A percentile compares a stretch with the other conserved stretches of the same genome.
These are phyloP conservation scores for Trichophyton equinum DNA, from an alignment of 2,329 filamentous ascomycete species.

Conservation along the genomic window DNA sequence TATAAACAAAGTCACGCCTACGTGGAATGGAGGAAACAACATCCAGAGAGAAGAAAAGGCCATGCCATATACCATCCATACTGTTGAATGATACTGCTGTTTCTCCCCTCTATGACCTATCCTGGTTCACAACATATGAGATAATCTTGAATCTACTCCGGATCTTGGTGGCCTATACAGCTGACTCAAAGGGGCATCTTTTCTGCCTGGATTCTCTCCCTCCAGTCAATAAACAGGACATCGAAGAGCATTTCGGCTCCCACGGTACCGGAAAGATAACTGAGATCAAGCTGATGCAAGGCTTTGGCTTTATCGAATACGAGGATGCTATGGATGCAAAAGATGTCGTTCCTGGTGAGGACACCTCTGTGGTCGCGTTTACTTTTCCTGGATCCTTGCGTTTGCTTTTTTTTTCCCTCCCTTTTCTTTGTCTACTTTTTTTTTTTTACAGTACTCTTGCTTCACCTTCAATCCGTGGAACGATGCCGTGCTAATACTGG, in stretches of 20 bases:
- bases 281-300: constrained; percentile 99
- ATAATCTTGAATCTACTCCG: constrained; percentile 9
- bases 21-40: neutral
- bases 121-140: neutral
- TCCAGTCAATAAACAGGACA: constrained; percentile 88
- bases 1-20: neutral
- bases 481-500: constrained; percentile 7
- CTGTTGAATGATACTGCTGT: neutral
- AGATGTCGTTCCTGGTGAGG: constrained; percentile 92
- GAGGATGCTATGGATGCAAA: constrained; percentile 96
- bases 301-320: constrained; percentile 99
- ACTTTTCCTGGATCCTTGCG: neutral
- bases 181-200: constrained; percentile 22
- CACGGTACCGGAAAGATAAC: constrained; percentile 96
- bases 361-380: constrained; percentile 9
- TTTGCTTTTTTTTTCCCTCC: neutral
- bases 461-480: neutral
- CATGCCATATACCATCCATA: neutral
- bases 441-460: neutral
- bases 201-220: constrained; percentile 25
- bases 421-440: neutral
- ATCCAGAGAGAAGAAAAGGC: neutral
- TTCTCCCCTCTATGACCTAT: neutral
- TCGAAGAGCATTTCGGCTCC: constrained; percentile 87
- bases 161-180: constrained; percentile 18